Evolutionary conservation across 1,139 yeast species (phyloP).

Genomic region (Yamadazyma friedrichii): DNA sequence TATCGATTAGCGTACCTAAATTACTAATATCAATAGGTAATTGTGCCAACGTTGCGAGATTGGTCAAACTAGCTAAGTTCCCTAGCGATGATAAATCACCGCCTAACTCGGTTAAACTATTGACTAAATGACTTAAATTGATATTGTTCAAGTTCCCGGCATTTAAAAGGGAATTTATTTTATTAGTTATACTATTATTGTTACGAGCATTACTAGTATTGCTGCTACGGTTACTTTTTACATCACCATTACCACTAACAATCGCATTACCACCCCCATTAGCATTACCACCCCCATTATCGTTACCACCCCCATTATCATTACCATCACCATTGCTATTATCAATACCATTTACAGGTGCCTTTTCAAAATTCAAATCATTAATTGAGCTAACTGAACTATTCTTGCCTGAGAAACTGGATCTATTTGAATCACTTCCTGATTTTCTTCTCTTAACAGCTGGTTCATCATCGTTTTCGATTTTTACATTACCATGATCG

Average conservation of each 20-base stretch:
- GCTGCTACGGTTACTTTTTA: neutral
- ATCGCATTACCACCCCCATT: neutral
- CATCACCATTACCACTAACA: neutral
- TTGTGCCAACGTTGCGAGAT: slow-evolving; percentile 45
- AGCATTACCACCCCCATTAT: neutral
- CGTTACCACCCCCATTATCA: neutral
- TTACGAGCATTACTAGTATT: neutral
- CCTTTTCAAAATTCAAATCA: too few species aligned
- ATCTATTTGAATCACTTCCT: neutral
- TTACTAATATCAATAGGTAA: slow-evolving; percentile 42
- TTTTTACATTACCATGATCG: neutral
- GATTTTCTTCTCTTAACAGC: neutral
- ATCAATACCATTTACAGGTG: neutral
- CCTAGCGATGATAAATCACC: slow-evolving; percentile 38
- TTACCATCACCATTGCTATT: neutral
- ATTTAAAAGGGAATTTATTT: slow-evolving; percentile 21
- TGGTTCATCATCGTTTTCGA: neutral
- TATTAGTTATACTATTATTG: slow-evolving; percentile 2
- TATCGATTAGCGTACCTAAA: slow-evolving; percentile 31
- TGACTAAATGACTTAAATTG: slow-evolving; percentile 45
- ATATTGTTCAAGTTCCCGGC: slow-evolving; percentile 48
- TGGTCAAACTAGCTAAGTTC: slow-evolving; percentile 39
- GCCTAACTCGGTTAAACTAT: slow-evolving; percentile 39
- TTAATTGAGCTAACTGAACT: too few species aligned
- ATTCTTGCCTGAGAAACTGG: too few species aligned